Evolutionary conservation across 805 yeast species (phyloP), one percentile per base, ranked within the genome.

Genomic region (Candida chilensis): DNA sequence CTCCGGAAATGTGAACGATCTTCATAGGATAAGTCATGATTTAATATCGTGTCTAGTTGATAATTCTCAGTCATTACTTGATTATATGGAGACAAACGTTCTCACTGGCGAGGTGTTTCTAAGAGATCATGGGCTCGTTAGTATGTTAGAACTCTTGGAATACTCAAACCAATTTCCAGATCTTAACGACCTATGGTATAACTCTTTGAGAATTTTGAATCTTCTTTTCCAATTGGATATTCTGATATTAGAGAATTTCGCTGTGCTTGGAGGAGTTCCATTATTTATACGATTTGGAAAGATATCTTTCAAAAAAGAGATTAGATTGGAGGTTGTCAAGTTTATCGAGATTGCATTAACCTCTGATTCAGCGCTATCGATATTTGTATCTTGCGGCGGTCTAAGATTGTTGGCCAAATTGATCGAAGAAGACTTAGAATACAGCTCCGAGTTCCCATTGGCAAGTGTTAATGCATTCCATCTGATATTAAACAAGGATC

Each of bases 321-420:
- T 58, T 7, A 43, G 64, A 27, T 34, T 47, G 9, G 64, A 63
- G 36, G 67, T 62, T 11, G 59, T 54, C 6, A 39, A 42, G 21
- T 62, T 63, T 32, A 46, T 62, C 8, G 39, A 50, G 20, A 41
- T 45, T 12, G 50, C n/a, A n/a, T n/a, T n/a, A n/a, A n/a, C n/a
- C n/a, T 59, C 66, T 7, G 57, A 54, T 11, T 40, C 37, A 16
- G 58, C 65, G 2, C 36, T 65, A 9, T 45, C 57, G 4, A 50
- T 57, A 54, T 62, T 67, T 35, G 53, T 67, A 4, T 59, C 69
- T 3, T 50, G 63, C 30, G 74, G 74, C 3, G 71, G 71, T 0
- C 45, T 71, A 14, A 46, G 59, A 18, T 57, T 67, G 3, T 45
- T 68, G 18, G 43, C 66, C 1, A 60, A 62, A 22, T 62, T 68